Evolutionary conservation across 1,284 basidiomycete species (phyloP).

Genomic region (Microbotryum silenes-acaulis): DNA sequence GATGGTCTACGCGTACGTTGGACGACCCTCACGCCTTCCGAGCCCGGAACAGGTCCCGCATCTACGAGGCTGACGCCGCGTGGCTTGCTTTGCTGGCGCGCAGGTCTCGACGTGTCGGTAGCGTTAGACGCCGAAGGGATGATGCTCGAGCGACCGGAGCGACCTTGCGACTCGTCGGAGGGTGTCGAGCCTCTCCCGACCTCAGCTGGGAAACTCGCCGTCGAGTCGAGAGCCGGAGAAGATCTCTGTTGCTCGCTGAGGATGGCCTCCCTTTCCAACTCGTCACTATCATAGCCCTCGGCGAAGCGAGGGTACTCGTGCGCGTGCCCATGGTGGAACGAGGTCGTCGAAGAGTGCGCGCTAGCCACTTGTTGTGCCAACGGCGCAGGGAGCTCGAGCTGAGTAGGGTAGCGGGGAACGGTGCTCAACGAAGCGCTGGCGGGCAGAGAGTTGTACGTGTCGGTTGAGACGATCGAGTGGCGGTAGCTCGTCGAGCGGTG

Average conservation of each 20-base stretch:
- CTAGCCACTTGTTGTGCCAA: slow-evolving; percentile 18
- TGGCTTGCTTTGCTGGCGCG: slow-evolving; percentile 36
- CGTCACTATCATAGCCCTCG: slow-evolving; percentile 13
- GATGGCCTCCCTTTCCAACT: slow-evolving; percentile 23
- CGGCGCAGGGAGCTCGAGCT: slow-evolving; percentile 31
- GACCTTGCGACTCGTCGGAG: neutral
- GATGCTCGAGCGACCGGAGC: slow-evolving; percentile 29
- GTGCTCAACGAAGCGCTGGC: neutral
- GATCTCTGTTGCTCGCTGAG: slow-evolving; percentile 7
- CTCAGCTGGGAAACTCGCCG: neutral
- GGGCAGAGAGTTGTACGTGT: slow-evolving; percentile 14
- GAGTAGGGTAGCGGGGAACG: slow-evolving; percentile 10
- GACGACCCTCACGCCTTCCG: slow-evolving; percentile 47
- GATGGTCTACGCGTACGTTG: slow-evolving; percentile 14
- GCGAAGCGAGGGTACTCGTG: slow-evolving; percentile 23
- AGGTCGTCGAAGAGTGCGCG: slow-evolving; percentile 6
- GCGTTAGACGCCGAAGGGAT: slow-evolving; percentile 31
- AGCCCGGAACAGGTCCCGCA: slow-evolving; percentile 65
- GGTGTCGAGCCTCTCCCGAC: neutral
- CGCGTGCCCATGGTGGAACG: slow-evolving; percentile 6
- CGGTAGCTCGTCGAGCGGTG: slow-evolving; percentile 13
- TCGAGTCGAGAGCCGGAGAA: neutral
- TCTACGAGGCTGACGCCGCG: slow-evolving; percentile 66
- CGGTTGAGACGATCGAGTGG: slow-evolving; percentile 21
- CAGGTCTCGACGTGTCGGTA: slow-evolving; percentile 30